A percentile compares a stretch with the other conserved stretches of the same genome.
phyloP scores from a whole-genome alignment of 2,329 filamentous ascomycete genomes.

The Sclerotinia borealis region DNA sequence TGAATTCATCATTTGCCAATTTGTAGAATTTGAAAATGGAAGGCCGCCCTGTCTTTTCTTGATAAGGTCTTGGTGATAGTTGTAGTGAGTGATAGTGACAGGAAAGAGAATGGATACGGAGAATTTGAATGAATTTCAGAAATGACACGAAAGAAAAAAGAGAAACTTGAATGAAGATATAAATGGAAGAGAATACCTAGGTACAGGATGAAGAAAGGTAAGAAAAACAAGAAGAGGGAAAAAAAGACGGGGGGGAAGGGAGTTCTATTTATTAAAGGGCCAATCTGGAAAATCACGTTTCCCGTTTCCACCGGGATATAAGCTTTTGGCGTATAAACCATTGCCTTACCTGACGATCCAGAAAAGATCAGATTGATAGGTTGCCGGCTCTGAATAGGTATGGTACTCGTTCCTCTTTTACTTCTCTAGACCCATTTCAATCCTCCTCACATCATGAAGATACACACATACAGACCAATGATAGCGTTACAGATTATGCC shows the following conservation, averaged over 20 bases:
- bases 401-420: not conserved
- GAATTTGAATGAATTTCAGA: not conserved
- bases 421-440: slow-evolving; percentile 12
- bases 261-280: slow-evolving; percentile 19
- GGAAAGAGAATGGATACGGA: not conserved
- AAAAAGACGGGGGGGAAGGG: slow-evolving; percentile 14
- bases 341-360: slow-evolving; percentile 7
- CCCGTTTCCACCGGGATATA: slow-evolving; percentile 4
- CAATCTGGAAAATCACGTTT: slow-evolving; percentile 9
- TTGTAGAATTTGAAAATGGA: not conserved
- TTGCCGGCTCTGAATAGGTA: not conserved
- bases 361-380: slow-evolving; percentile 11
- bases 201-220: not conserved
- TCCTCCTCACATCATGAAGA: slow-evolving; percentile 5
- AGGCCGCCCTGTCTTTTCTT: not conserved
- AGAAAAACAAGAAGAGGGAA: slow-evolving; percentile 1
- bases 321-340: slow-evolving; percentile 3
- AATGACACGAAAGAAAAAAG: slow-evolving; percentile 9
- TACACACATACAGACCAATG: slow-evolving; percentile 8
- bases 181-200: not conserved
- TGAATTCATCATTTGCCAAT: not conserved
- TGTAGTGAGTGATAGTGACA: not conserved
- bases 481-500: not conserved
- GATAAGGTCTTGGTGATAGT: slow-evolving; percentile 1
- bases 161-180: slow-evolving; percentile 4